Percentiles rank a stretch among this genome's conserved stretches.
phyloP scores from a whole-genome alignment of 768 basidiomycete species.

The Rhodotorula taiwanensis region DNA sequence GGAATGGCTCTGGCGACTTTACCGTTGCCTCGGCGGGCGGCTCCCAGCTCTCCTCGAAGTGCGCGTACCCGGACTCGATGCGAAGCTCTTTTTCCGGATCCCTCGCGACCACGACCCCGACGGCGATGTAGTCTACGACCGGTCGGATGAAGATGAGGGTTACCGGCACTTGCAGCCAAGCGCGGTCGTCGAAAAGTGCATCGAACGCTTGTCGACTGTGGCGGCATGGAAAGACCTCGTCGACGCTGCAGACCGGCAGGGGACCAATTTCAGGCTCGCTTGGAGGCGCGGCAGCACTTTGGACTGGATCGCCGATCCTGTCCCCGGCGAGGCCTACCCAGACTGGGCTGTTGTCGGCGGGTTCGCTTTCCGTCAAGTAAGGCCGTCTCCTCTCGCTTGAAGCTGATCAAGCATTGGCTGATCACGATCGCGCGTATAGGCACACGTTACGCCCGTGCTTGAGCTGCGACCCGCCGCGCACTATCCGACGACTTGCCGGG shows the following conservation, averaged over 20 bases:
- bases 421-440: neutral
- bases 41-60: slow-evolving; percentile 67
- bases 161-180: slow-evolving; percentile 49
- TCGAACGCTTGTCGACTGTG: slow-evolving; percentile 53
- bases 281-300: slow-evolving; percentile 69
- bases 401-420: too few relatives aligned
- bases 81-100: slow-evolving; percentile 42
- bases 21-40: slow-evolving; percentile 65
- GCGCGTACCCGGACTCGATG: slow-evolving; percentile 56
- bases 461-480: slow-evolving; percentile 74
- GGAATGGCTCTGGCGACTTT: slow-evolving; percentile 87
- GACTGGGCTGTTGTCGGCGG: slow-evolving; percentile 25
- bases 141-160: slow-evolving; percentile 38
- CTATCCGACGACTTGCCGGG: slow-evolving; percentile 49
- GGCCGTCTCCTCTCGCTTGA: too few relatives aligned
- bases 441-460: slow-evolving; percentile 44
- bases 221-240: slow-evolving; percentile 61
- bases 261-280: slow-evolving; percentile 44
- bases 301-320: slow-evolving; percentile 71
- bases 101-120: slow-evolving; percentile 9
- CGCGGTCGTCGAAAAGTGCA: slow-evolving; percentile 61
- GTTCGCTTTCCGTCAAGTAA: slow-evolving; percentile 19
- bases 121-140: slow-evolving; percentile 44
- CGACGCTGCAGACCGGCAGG: slow-evolving; percentile 53
- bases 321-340: slow-evolving; percentile 56